Evolutionary conservation across 2,329 filamentous ascomycete genomes (phyloP).

Genomic region (Achaetomium macrosporum): DNA sequence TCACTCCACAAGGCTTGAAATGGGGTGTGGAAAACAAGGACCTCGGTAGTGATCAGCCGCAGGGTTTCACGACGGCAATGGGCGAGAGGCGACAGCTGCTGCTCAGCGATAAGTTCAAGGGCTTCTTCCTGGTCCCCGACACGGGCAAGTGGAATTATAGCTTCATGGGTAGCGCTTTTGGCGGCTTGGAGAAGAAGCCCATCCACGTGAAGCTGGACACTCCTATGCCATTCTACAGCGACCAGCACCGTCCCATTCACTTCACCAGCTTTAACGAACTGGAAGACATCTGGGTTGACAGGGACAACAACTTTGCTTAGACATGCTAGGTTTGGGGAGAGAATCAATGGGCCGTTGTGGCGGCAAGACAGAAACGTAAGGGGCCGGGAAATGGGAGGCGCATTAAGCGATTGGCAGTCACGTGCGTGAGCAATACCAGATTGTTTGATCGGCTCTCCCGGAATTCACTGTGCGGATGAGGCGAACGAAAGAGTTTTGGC

Average conservation of each 20-base stretch:
- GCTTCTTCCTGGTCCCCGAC: conserved; percentile 94
- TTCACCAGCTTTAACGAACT: conserved; percentile 97
- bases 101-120: conserved; percentile 86
- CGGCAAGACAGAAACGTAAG: neutral
- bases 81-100: conserved; percentile 93
- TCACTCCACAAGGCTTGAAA: conserved; percentile 88
- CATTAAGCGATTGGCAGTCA: conserved; percentile 7
- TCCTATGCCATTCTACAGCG: conserved; percentile 83
- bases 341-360: neutral
- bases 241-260: conserved; percentile 85
- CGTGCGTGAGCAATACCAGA: conserved; percentile 15
- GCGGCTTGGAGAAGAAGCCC: conserved; percentile 81
- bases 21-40: conserved; percentile 98
- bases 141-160: conserved; percentile 93
- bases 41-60: conserved; percentile 82
- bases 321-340: neutral
- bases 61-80: conserved; percentile 87
- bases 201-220: conserved; percentile 93
- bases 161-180: conserved; percentile 90
- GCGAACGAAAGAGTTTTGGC: neutral
- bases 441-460: conserved; percentile 23
- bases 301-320: conserved; percentile 87
- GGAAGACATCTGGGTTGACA: conserved; percentile 94
- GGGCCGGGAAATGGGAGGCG: conserved; percentile 1
- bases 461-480: neutral